Conservation (phyloP, 257 asterid species). For the Jaltomata sinuosa region DNA sequence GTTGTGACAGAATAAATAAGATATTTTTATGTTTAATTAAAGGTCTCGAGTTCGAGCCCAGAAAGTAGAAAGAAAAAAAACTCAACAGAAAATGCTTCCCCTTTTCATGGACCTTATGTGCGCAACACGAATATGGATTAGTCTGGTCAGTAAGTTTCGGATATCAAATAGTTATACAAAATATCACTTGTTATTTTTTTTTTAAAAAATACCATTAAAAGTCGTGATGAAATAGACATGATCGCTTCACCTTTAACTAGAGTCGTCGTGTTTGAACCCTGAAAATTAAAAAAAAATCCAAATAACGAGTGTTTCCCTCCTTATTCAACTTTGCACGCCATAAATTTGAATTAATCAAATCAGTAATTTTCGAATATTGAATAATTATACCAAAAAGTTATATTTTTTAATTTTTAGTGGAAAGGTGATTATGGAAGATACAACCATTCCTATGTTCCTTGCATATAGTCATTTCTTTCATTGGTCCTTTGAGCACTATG, state of each 20-base stretch:
- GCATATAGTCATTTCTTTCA: background rate
- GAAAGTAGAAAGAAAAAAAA: background rate
- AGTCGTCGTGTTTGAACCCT: accelerated
- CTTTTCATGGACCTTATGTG: background rate
- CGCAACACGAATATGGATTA: background rate
- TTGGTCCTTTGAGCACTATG: background rate
- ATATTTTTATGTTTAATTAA: too few species aligned
- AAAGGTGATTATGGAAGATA: background rate
- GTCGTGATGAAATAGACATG: background rate
- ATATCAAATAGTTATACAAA: background rate
- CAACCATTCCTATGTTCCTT: background rate
- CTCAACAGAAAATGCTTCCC: background rate
- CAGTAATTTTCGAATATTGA: background rate
- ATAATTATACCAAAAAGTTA: background rate
- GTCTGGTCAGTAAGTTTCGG: background rate
- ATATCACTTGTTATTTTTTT: too few species aligned
- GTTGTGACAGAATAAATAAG: too few species aligned
- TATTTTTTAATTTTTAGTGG: background rate
- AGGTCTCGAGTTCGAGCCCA: accelerated
- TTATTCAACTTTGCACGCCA: background rate
- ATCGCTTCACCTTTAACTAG: background rate
- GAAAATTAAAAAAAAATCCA: background rate
- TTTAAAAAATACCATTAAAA: too few species aligned
- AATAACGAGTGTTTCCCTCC: accelerated
- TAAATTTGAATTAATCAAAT: background rate